Conservation (phyloP, 2,329 filamentous ascomycete species). For the Fusarium lyarnte region DNA sequence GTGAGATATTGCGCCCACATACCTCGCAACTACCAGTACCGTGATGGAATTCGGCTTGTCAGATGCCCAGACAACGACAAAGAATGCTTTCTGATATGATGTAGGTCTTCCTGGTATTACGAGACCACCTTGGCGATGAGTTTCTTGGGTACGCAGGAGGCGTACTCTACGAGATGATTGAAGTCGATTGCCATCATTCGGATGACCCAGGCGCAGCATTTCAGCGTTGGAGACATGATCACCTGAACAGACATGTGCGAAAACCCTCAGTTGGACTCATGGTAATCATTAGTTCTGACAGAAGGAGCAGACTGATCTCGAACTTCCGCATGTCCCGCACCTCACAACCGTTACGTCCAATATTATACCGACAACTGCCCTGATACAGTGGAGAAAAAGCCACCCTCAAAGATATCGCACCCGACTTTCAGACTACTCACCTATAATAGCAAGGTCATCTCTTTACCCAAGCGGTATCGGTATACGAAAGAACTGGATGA, state of each 20-base stretch:
- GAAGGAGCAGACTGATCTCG: conserved; percentile 50
- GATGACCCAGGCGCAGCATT: conserved; percentile 58
- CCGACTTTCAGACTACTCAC: conserved; percentile 52
- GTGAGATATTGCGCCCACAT: conserved; percentile 56
- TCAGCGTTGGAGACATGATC: conserved; percentile 57
- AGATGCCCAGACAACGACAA: conserved; percentile 8
- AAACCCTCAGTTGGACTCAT: neutral
- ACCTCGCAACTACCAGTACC: conserved; percentile 58
- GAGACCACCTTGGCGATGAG: conserved; percentile 57
- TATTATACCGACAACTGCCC: conserved; percentile 51
- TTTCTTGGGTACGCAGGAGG: conserved; percentile 55
- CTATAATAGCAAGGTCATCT: conserved; percentile 13
- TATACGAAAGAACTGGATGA: conserved; percentile 54
- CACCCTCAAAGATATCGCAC: conserved; percentile 53
- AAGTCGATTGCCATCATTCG: conserved; percentile 55
- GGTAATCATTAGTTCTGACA: conserved; percentile 1
- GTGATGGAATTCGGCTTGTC: conserved; percentile 55
- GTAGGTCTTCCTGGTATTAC: conserved; percentile 54
- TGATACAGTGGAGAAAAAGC: conserved; percentile 50
- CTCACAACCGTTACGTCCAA: conserved; percentile 56
- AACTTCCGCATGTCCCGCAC: conserved; percentile 58
- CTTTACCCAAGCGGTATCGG: conserved; percentile 44
- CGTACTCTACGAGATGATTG: conserved; percentile 58
- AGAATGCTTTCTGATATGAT: neutral
- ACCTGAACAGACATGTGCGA: conserved; percentile 55